Conservation (phyloP, 2,329 filamentous ascomycete genomes). For the Mariannaea sp. region DNA sequence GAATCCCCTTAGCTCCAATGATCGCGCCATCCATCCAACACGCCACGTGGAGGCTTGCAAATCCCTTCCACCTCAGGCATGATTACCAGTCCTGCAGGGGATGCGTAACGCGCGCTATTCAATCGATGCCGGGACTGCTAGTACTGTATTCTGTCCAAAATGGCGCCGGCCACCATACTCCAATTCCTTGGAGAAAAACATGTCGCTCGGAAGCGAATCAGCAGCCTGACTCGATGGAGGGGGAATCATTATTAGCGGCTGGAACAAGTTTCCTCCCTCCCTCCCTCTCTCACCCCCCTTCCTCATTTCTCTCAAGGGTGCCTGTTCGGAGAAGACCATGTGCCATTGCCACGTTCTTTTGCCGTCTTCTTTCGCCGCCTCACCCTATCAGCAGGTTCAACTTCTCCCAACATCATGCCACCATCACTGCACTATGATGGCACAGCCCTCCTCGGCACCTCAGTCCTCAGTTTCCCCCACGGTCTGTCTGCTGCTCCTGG, state of each 20-base stretch:
- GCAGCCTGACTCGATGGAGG: not conserved
- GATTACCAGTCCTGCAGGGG: conserved; percentile 3
- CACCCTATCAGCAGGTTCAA: not conserved
- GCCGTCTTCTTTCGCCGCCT: not conserved
- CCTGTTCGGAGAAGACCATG: not conserved
- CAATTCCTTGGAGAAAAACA: no score
- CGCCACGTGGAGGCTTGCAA: conserved; percentile 13
- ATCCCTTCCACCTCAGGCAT: conserved; percentile 12
- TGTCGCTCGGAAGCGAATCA: not conserved
- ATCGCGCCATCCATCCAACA: not conserved
- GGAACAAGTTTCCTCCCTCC: not conserved
- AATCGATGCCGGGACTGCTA: not conserved
- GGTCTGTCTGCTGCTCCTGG: conserved; percentile 9
- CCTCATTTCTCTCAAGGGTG: no score
- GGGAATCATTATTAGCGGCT: no score
- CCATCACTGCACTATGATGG: conserved; percentile 21
- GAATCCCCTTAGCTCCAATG: not conserved
- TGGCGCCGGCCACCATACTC: no score
- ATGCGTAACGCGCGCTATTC: conserved; percentile 15
- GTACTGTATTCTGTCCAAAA: not conserved
- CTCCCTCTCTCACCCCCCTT: no score
- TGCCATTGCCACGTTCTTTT: conserved; percentile 2
- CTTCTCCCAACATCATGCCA: conserved; percentile 21
- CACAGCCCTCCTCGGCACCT: conserved; percentile 13
- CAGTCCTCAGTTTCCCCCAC: not conserved